Conservation (phyloP, 2,329 filamentous ascomycete genomes). For the Trematosphaeria pertusa region DNA sequence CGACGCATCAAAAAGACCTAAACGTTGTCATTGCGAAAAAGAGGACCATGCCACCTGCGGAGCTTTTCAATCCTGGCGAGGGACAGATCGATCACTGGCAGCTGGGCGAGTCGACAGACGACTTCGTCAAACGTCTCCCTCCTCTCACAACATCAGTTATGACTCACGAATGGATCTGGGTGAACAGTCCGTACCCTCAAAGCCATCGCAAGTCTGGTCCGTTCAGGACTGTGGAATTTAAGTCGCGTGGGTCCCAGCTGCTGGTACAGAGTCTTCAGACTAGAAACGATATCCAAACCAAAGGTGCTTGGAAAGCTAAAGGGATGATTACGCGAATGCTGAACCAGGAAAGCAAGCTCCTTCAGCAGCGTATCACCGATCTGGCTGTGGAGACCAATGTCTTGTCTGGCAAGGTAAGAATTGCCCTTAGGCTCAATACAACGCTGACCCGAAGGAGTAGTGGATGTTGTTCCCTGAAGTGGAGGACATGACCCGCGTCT, state of each 20-base stretch:
- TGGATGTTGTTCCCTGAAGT: slow-evolving; percentile 76
- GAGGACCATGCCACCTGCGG: slow-evolving; percentile 16
- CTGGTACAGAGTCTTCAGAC: slow-evolving; percentile 58
- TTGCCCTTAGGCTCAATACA: background rate
- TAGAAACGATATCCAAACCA: slow-evolving; percentile 58
- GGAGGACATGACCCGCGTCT: slow-evolving; percentile 65
- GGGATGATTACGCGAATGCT: slow-evolving; percentile 49
- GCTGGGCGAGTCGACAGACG: slow-evolving; percentile 66
- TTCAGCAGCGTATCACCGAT: slow-evolving; percentile 64
- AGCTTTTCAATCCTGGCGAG: slow-evolving; percentile 63
- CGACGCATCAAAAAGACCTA: slow-evolving; percentile 26
- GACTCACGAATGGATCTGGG: slow-evolving; percentile 73
- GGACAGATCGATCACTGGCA: slow-evolving; percentile 65
- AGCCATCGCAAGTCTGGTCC: slow-evolving; percentile 35
- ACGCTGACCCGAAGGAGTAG: slow-evolving; percentile 49
- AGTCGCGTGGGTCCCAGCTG: slow-evolving; percentile 62
- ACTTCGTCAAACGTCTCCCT: slow-evolving; percentile 73
- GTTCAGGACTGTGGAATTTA: slow-evolving; percentile 58
- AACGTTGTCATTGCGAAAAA: slow-evolving; percentile 30
- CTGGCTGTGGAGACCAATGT: slow-evolving; percentile 67
- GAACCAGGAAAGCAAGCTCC: slow-evolving; percentile 48
- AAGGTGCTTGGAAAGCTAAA: slow-evolving; percentile 57
- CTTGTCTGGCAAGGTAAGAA: slow-evolving; percentile 69
- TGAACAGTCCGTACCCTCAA: slow-evolving; percentile 67
- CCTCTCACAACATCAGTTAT: slow-evolving; percentile 61